A percentile compares a stretch with the other conserved stretches of the same genome.
Conservation (phyloP, 2,329 filamentous ascomycete species). For the Fusarium cyanostomum region DNA sequence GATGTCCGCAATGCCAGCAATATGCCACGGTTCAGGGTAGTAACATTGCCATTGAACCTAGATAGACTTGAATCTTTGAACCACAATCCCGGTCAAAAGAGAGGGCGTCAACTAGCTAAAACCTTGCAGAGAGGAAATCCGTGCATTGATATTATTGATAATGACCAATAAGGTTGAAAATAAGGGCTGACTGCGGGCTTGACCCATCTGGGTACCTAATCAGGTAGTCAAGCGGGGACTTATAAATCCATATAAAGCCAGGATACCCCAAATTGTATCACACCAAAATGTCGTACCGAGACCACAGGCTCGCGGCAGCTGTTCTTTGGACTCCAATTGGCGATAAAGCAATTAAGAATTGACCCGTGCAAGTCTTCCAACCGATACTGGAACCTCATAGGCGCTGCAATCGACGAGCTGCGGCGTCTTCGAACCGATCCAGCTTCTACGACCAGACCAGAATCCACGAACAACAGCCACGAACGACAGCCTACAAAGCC, state of each 20-base stretch:
- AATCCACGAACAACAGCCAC: not conserved
- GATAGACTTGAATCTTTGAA: not conserved
- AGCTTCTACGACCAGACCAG: too few species aligned
- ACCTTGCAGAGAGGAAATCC: conserved; percentile 3
- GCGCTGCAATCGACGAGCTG: not conserved
- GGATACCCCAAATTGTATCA: conserved; percentile 17
- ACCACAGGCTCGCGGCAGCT: not conserved
- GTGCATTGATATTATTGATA: conserved; percentile 19
- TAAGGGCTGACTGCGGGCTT: conserved; percentile 19
- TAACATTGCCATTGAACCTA: not conserved
- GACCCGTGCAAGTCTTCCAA: not conserved
- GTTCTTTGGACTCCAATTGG: not conserved
- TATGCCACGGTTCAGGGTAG: conserved; percentile 22
- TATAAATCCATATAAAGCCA: conserved; percentile 32
- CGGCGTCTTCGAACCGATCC: not conserved
- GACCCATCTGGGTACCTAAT: conserved; percentile 4
- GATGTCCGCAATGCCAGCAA: not conserved
- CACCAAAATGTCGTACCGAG: not conserved
- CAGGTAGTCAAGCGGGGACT: conserved; percentile 20
- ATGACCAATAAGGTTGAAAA: conserved; percentile 27
- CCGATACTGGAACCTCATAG: not conserved
- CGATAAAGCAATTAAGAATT: not conserved
- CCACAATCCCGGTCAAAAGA: not conserved
- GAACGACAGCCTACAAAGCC: not conserved
- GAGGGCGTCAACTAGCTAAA: not conserved